phyloP scores from a whole-genome alignment of 179 eudicot species.

The Camellia oleifera region DNA sequence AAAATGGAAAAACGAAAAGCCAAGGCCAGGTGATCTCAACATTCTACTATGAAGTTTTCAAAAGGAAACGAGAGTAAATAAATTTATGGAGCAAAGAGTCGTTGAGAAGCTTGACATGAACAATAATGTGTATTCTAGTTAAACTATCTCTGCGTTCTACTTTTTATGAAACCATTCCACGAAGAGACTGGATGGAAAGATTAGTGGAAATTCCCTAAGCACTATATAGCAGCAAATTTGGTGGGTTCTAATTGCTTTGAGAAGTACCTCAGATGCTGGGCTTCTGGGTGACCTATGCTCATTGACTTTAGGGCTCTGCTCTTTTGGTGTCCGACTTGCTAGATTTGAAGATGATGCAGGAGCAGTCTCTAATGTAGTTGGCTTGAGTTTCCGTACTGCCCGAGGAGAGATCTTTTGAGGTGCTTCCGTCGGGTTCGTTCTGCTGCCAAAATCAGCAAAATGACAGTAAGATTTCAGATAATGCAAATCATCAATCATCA shows the following conservation, averaged over 20 bases:
- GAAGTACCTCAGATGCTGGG: conserved; percentile 69
- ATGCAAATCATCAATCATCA: background rate
- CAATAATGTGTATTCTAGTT: background rate
- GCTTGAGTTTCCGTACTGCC: conserved; percentile 61
- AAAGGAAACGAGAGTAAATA: background rate
- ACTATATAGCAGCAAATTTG: background rate
- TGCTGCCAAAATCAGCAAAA: conserved; percentile 12
- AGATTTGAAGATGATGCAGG: conserved; percentile 49
- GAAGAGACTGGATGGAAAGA: background rate
- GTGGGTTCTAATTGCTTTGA: background rate
- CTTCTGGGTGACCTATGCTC: conserved; percentile 66
- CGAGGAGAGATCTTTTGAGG: conserved; percentile 53
- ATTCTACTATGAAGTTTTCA: background rate
- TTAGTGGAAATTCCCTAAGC: background rate
- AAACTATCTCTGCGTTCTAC: background rate
- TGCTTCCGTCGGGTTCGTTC: conserved; percentile 36
- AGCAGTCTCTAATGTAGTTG: conserved; percentile 36
- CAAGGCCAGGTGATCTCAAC: background rate
- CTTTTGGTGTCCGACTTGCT: conserved; percentile 49
- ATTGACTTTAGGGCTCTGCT: conserved; percentile 59
- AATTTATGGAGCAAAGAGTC: background rate
- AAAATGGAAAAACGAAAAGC: background rate
- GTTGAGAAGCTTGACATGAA: background rate
- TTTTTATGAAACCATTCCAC: background rate
- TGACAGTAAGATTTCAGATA: background rate